Evolutionary conservation across 140 eudicot genomes (phyloP), one percentile per base, ranked within the genome.

Genomic region (Ambrosia hybrid): DNA sequence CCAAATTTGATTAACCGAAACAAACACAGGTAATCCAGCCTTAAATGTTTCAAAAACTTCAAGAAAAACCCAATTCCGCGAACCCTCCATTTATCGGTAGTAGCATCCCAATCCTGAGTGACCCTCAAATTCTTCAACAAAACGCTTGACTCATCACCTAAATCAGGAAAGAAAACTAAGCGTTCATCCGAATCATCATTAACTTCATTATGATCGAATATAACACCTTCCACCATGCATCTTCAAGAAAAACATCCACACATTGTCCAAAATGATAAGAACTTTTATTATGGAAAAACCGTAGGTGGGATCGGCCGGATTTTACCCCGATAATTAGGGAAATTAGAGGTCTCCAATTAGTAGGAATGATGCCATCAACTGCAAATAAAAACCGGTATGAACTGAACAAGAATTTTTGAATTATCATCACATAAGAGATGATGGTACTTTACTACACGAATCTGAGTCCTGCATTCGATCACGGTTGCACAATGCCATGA

Each of bases 151-250:
- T 85, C 96, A 84, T 90, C 96, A 3, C 97, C 96, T 72, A 84
- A 49, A 70, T 94, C 97, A 3, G 99, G 99, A 76, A 94, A 94
- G 82, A 94, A 90, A 59, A 90, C 66, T 12, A 71, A 76, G 26
- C 97, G 72, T 33, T 73, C 78, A 17, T 39, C 59, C 0, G 78
- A 81, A 51, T 80, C 86, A 78, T 83, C 84, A 61, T 87, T 75
- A 57, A n/a, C 51, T 9, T 48, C 9, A 48, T 73, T 48, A 48
- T 73, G 81, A 76, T 89, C 96, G 68, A 94, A 82, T 37, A 90
- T 65, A 60, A 94, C 99, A 73, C 99, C 97, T 84, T 94, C 99
- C 99, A 94, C 99, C 99, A 94, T 3, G 99, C 97, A 75, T 90
- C 86, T 3, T 60, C 53, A 51, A 76, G 57, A 72, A 76, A 83